A percentile compares a stretch with the other conserved stretches of the same genome.
These are phyloP conservation scores for Citrullus mucosospermus DNA, from an alignment of 306 rosid genomes.

Conservation along the genomic window DNA sequence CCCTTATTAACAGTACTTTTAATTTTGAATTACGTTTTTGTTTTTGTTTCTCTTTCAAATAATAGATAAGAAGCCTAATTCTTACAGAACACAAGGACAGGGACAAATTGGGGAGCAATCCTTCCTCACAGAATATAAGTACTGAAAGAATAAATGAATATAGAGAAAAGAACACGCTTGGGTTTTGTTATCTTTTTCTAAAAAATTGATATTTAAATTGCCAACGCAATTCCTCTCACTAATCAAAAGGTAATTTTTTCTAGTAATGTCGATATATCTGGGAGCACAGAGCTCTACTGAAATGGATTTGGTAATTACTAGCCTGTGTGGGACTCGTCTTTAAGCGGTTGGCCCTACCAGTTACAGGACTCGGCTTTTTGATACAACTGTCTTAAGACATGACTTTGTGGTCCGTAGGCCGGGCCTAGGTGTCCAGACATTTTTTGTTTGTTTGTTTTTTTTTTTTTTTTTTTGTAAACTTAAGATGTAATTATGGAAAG, in stretches of 20 bases:
- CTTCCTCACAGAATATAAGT: background rate
- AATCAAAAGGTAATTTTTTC: background rate
- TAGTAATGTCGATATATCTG: background rate
- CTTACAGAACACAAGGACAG: background rate
- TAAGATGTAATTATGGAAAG: background rate
- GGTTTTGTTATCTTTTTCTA: no score
- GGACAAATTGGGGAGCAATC: background rate
- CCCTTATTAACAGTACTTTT: background rate
- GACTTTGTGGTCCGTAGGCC: slow-evolving; percentile 1
- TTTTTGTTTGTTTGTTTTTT: background rate
- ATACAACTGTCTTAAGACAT: background rate
- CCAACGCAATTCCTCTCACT: background rate
- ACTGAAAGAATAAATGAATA: background rate
- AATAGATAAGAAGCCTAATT: background rate
- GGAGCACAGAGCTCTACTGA: background rate
- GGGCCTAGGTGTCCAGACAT: background rate
- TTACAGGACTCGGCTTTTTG: background rate
- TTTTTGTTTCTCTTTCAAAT: background rate
- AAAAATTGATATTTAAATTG: background rate
- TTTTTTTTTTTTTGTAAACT: background rate
- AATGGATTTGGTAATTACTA: background rate
- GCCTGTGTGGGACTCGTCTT: background rate
- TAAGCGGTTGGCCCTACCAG: background rate
- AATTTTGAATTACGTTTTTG: background rate
- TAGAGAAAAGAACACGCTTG: background rate